phyloP scores from a whole-genome alignment of 2,329 filamentous ascomycete genomes.

The Penicillium sp. region DNA sequence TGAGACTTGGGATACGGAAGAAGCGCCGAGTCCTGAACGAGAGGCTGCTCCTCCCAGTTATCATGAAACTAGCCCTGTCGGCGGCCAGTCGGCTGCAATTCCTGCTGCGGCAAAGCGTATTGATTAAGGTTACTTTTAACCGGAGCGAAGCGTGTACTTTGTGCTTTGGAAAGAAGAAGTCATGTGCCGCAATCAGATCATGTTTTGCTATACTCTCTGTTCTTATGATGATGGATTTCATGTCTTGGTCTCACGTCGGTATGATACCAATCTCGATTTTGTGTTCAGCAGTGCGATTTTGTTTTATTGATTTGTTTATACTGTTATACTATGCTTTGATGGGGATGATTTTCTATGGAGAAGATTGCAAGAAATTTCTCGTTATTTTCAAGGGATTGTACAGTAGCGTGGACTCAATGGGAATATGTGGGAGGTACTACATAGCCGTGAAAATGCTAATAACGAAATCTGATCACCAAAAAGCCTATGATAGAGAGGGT shows the following conservation, averaged over 20 bases:
- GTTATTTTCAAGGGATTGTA: neutral
- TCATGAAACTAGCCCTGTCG: constrained; percentile 16
- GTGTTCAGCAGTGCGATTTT: constrained; percentile 2
- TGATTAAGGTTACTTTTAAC: constrained; percentile 26
- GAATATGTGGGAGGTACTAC: neutral
- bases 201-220: neutral
- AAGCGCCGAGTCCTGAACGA: constrained; percentile 34
- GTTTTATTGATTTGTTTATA: constrained; percentile 6
- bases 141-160: neutral
- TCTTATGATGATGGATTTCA: constrained; percentile 19
- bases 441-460: neutral
- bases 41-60: constrained; percentile 21
- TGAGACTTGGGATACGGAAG: constrained; percentile 65
- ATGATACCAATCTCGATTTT: constrained; percentile 17
- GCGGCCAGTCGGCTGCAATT: constrained; percentile 21
- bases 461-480: neutral
- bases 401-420: neutral
- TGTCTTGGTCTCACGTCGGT: constrained; percentile 20
- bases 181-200: neutral
- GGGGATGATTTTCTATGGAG: neutral
- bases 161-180: neutral
- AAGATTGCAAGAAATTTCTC: neutral
- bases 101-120: constrained; percentile 32
- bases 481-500: neutral
- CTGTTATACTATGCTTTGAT: constrained; percentile 2